A percentile compares a stretch with the other conserved stretches of the same genome.
Evolutionary conservation across 768 basidiomycete species (phyloP).

Genomic region (Sporobolomyces roseus): DNA sequence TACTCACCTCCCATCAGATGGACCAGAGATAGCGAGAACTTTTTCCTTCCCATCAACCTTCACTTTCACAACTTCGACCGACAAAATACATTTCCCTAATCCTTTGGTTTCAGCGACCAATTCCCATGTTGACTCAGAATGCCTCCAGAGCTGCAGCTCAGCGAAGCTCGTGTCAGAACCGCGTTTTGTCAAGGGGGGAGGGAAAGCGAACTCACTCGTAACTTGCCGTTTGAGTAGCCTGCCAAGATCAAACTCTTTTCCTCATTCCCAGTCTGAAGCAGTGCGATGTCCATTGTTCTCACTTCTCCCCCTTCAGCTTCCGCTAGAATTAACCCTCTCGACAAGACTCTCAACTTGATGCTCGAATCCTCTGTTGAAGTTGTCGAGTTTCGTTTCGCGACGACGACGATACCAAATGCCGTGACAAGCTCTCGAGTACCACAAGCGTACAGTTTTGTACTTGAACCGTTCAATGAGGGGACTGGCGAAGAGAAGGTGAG

Average conservation of each 20-base stretch:
- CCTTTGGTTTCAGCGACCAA: not conserved
- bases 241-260: not conserved
- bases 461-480: not conserved
- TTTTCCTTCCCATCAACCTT: not conserved
- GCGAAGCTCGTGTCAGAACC: not conserved
- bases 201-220: not conserved
- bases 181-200: too few relatives aligned
- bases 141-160: not conserved
- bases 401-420: conserved; percentile 3
- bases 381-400: too few relatives aligned
- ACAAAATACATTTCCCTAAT: conserved; percentile 9
- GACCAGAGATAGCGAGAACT: not conserved
- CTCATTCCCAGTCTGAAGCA: not conserved
- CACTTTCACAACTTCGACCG: not conserved
- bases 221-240: conserved; percentile 21
- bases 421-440: conserved; percentile 17
- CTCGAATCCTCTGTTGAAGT: too few relatives aligned
- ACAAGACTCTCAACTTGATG: not conserved
- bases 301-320: conserved; percentile 22
- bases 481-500: conserved; percentile 1
- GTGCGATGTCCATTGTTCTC: conserved; percentile 21
- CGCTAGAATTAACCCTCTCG: not conserved
- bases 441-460: not conserved
- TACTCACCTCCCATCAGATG: conserved; percentile 14
- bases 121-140: not conserved